Base-by-base conservation (phyloP, 2,329 filamentous ascomycete genomes). In the Talaromyces sp. region DNA sequence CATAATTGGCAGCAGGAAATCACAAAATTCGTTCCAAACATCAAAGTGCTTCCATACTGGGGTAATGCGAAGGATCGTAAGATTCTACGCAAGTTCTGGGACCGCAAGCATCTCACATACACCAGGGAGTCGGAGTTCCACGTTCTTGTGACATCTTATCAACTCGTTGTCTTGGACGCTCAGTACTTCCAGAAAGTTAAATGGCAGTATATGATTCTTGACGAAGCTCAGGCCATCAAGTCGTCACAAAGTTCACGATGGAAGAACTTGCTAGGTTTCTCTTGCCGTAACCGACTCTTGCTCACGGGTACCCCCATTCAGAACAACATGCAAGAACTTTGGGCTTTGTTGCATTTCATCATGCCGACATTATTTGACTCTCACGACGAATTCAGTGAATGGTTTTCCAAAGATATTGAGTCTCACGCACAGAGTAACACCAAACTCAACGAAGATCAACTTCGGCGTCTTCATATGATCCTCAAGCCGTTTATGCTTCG, bases 1-100 rank as follows among this genome's bases (percentile, higher is more conserved):
- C 94, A 99, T 87, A 99, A 99, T 76, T 99, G 95, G 95, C 93
- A 99, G 78, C 95, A 99, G 77, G 95, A 99, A 82, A 97, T 99
- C 69, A 87, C 91, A 67, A 93, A 88, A 76, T 99, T 99, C 76
- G 93, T 99, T 1, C 95, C 95, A 0, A 88, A 92, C 65, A 88
- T 99, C 77, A 98, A 98, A 80, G 93, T 97, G 35, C 83, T 99
- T 41, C 95, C 95, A 2, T 99, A 99, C 82, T 99, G 95, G 95
- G 95, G 95, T 70, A 95, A 89, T 64, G 93, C 93, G 13, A 91
- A 90, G 67, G 95, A 99, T 75, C 89, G 95, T 72, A 99, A 99
- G 79, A 91, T 98, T 58, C 85, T 99, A 65, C 91, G 95, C 65
- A 99, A 98, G 80, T 98, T 98, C 81, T 99, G 95, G 95, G 95